Conservation (phyloP, 2,329 filamentous ascomycete genomes). For the Zymoseptoria pseudotritici region DNA sequence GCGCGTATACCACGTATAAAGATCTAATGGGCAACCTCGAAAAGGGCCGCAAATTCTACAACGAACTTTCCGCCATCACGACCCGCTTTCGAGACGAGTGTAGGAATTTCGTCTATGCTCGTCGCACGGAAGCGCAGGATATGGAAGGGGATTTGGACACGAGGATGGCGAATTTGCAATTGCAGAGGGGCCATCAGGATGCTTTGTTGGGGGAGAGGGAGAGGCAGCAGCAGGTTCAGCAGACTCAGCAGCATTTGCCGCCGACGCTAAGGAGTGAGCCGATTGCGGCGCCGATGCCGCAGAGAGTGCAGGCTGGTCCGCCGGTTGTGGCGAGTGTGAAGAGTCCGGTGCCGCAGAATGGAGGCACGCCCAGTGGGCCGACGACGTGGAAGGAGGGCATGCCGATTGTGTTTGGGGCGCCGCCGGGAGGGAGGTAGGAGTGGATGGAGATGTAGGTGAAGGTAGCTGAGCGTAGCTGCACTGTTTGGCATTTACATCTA, state of each 20-base stretch:
- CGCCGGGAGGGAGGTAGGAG: not conserved
- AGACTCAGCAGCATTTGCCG: constrained; percentile 5
- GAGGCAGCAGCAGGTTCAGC: constrained; percentile 28
- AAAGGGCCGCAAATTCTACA: constrained; percentile 91
- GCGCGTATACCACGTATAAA: constrained; percentile 91
- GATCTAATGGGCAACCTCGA: constrained; percentile 90
- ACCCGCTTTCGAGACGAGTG: constrained; percentile 76
- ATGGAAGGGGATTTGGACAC: constrained; percentile 62
- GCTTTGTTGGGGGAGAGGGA: constrained; percentile 32
- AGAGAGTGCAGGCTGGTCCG: constrained; percentile 27
- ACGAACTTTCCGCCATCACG: constrained; percentile 84
- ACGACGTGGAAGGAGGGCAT: constrained; percentile 30
- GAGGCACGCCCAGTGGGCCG: not conserved
- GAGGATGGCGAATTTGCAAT: constrained; percentile 52
- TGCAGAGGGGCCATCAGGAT: constrained; percentile 36
- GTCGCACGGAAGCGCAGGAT: constrained; percentile 70
- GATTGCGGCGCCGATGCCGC: constrained; percentile 49
- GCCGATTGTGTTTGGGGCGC: constrained; percentile 27
- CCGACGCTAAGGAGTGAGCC: constrained; percentile 24
- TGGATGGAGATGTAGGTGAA: not conserved
- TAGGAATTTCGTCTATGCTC: constrained; percentile 68
- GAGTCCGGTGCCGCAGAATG: constrained; percentile 10
- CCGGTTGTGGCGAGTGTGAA: constrained; percentile 24
- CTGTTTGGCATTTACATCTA: not conserved
- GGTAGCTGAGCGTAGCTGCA: not conserved